phyloP scores from a whole-genome alignment of 352 stramenopile genomes.

The Globisporangium cylindrosporum region DNA sequence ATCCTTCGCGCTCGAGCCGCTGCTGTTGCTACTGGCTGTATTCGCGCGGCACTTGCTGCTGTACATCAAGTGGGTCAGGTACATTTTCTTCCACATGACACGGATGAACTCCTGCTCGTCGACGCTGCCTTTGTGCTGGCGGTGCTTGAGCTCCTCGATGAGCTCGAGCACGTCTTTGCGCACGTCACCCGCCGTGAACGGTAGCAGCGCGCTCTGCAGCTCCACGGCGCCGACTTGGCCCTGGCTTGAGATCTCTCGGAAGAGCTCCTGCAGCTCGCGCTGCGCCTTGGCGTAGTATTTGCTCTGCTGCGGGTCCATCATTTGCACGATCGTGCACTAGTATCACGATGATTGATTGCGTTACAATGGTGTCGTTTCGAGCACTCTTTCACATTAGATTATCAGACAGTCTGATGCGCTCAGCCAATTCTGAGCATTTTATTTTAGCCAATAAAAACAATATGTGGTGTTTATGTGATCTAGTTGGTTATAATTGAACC shows the following conservation, averaged over 20 bases:
- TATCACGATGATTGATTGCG: not conserved
- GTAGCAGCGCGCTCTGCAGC: conserved; percentile 46
- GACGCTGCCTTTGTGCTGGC: conserved; percentile 28
- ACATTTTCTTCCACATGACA: conserved; percentile 67
- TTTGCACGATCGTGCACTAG: not conserved
- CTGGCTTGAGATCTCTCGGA: conserved; percentile 49
- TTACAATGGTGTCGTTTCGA: conserved; percentile 20
- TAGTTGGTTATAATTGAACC: conserved; percentile 36
- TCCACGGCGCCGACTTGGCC: conserved; percentile 40
- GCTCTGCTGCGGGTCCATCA: conserved; percentile 51
- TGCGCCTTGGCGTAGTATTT: conserved; percentile 45
- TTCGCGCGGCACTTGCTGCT: conserved; percentile 17
- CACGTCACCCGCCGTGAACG: conserved; percentile 59
- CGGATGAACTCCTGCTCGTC: conserved; percentile 65
- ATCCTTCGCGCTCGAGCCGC: not conserved
- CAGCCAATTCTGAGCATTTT: not conserved
- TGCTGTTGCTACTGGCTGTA: not conserved
- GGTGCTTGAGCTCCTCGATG: conserved; percentile 45
- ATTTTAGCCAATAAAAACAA: conserved; percentile 12
- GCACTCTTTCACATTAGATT: not conserved
- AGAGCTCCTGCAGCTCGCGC: conserved; percentile 53
- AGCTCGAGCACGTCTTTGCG: conserved; percentile 50
- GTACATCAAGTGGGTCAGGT: conserved; percentile 44
- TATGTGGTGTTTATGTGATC: conserved; percentile 15
- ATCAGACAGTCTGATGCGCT: not conserved